Evolutionary conservation across 768 basidiomycete genomes (phyloP).

Genomic region (Serendipita sp.): DNA sequence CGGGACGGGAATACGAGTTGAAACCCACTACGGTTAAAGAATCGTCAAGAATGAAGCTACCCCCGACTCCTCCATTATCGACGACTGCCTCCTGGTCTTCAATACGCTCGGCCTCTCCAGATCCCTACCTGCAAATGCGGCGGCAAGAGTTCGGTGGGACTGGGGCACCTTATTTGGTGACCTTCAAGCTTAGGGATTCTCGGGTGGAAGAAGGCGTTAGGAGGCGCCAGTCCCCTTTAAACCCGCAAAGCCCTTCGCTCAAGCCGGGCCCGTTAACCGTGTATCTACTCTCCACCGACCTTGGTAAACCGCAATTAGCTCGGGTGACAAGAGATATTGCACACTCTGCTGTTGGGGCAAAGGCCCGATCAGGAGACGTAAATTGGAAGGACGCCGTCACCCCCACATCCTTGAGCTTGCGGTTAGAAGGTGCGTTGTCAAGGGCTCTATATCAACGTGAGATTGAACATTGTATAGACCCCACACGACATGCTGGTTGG

Average conservation of each 20-base stretch:
- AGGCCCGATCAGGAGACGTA: not conserved
- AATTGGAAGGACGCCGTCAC: conserved; percentile 9
- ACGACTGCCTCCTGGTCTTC: not conserved
- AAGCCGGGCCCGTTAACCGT: conserved; percentile 17
- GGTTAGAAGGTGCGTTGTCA: conserved; percentile 41
- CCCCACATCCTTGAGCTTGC: conserved; percentile 7
- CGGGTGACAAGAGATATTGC: conserved; percentile 35
- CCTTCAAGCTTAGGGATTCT: conserved; percentile 13
- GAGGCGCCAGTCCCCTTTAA: conserved; percentile 6
- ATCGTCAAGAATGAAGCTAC: not conserved
- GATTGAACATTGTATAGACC: conserved; percentile 10
- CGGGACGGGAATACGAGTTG: not conserved
- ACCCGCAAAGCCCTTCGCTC: conserved; percentile 22
- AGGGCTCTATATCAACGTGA: not conserved
- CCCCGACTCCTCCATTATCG: not conserved
- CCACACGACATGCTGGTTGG: conserved; percentile 35
- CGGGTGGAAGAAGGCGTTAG: conserved; percentile 9
- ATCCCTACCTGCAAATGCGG: not conserved
- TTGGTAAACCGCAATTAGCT: conserved; percentile 52
- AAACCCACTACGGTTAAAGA: not conserved
- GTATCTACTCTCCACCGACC: conserved; percentile 39
- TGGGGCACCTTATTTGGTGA: conserved; percentile 7
- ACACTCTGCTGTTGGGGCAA: not conserved
- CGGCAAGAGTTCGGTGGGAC: not conserved
- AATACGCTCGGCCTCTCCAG: not conserved